Conservation (phyloP, 208 protist genomes). For the Leishmania tropica region DNA sequence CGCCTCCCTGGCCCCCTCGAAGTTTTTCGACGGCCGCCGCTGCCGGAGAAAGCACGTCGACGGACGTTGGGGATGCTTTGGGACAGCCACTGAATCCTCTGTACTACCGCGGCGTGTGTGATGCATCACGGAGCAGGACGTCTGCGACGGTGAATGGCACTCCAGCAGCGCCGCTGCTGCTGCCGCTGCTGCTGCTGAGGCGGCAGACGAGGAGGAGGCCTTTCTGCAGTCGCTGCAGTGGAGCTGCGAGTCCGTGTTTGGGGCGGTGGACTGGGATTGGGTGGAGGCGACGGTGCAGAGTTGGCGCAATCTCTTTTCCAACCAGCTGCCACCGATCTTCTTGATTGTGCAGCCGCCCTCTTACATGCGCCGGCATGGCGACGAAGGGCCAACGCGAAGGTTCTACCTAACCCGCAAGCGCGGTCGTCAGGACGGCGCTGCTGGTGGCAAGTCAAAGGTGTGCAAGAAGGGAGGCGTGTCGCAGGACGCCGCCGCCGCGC, state of each 20-base stretch:
- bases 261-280: constrained; percentile 85
- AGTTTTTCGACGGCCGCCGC: not conserved
- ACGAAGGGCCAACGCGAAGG: constrained; percentile 15
- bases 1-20: constrained; percentile 23
- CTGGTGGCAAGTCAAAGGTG: not conserved
- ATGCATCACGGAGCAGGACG: not conserved
- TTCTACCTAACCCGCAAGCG: constrained; percentile 28
- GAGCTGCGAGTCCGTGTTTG: constrained; percentile 66
- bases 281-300: constrained; percentile 52
- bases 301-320: constrained; percentile 51
- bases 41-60: not conserved
- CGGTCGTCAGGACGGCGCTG: not conserved
- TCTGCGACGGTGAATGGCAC: not conserved
- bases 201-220: constrained; percentile 26
- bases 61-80: not conserved
- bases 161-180: not conserved
- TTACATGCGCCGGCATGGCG: constrained; percentile 19
- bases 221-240: constrained; percentile 41
- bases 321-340: constrained; percentile 42
- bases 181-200: not conserved
- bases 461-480: not conserved
- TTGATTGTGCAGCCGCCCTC: constrained; percentile 68
- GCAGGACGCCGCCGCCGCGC: not conserved
- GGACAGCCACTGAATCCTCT: constrained; percentile 12
- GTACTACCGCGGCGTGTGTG: constrained; percentile 1